Evolutionary conservation across 306 rosid genomes (phyloP), one percentile per base, ranked within the genome.

Genomic region (Geum urbanum): DNA sequence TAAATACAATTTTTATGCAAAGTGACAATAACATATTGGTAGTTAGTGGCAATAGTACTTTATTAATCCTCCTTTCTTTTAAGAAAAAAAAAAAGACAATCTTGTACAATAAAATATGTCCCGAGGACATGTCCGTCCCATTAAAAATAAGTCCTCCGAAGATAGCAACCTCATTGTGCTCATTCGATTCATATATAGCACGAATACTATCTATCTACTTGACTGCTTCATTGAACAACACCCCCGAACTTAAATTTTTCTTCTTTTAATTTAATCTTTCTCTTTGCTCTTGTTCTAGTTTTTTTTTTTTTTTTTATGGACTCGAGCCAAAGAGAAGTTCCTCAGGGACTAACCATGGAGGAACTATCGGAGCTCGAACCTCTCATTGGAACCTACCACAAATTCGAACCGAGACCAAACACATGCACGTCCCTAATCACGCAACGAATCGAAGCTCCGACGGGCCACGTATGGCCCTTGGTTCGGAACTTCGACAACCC

Each of bases 401-500:
- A 32, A 7, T 80, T 84, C 35, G 84, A 88, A 0, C 72, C 76
- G 0, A 9, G 53, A 1, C 76, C 91, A 0, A 81, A 85, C 84
- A 78, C 87, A 3, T 91, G 91, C 83, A 79, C 78, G 14, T 87
- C 98, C n/a, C 76, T 94, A 2, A 84, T 90, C 66, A 83, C 92
- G 0, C 90, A 86, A 32, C 77, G 79, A 2, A 90, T 94, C 71
- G 86, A 94, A 0, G 92, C 97, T 0, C 97, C 97, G 0, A 79
- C 81, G 0, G 32, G 14, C 7, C 73, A n/a, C 0, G 88, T 88
- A 0, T 94, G 99, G 97, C 86, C 86, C 0, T 75, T 83, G 5
- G 79, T 94, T 0, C 78, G 99, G 7, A 80, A 88, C 77, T 94
- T 94, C 67, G 91, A 86, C 4, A 86, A 75, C 64, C 99, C 97